phyloP scores from a whole-genome alignment of 2,329 filamentous ascomycete species.

The Neopestalotiopsis clavispora region DNA sequence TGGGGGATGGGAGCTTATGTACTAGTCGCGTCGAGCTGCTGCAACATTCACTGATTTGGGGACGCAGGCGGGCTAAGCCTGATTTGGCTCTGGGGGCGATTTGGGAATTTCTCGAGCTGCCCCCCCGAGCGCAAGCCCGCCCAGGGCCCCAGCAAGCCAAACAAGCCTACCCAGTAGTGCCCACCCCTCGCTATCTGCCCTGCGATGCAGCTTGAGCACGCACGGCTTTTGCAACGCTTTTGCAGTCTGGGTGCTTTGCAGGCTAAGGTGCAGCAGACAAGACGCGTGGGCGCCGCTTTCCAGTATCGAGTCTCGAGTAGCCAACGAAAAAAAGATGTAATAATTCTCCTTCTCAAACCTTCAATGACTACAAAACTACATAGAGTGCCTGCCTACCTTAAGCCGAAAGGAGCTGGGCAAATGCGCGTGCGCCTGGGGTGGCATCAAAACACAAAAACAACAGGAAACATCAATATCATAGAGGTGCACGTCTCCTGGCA shows the following conservation, averaged over 20 bases:
- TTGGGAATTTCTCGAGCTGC: not conserved
- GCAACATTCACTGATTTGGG: constrained; percentile 24
- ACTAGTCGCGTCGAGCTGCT: constrained; percentile 35
- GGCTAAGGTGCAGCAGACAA: not conserved
- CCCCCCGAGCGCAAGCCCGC: not conserved
- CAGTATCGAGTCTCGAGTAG: not conserved
- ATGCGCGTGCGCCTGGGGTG: not conserved
- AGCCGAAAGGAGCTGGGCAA: not conserved
- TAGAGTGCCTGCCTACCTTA: not conserved
- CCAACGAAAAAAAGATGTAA: no score
- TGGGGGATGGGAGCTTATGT: constrained; percentile 40
- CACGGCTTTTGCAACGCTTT: not conserved
- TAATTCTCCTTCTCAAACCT: no score
- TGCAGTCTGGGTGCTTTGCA: no score
- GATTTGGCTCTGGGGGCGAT: not conserved
- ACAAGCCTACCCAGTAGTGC: no score
- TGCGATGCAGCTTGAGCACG: not conserved
- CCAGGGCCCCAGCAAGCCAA: no score
- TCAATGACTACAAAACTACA: no score
- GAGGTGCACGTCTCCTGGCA: no score
- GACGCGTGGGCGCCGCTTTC: not conserved
- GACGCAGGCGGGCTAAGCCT: constrained; percentile 4
- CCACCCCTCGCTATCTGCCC: not conserved
- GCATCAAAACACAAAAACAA: not conserved
- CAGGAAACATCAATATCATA: no score